Conservation (phyloP, 2,329 filamentous ascomycete genomes). For the Acarospora socialis region DNA sequence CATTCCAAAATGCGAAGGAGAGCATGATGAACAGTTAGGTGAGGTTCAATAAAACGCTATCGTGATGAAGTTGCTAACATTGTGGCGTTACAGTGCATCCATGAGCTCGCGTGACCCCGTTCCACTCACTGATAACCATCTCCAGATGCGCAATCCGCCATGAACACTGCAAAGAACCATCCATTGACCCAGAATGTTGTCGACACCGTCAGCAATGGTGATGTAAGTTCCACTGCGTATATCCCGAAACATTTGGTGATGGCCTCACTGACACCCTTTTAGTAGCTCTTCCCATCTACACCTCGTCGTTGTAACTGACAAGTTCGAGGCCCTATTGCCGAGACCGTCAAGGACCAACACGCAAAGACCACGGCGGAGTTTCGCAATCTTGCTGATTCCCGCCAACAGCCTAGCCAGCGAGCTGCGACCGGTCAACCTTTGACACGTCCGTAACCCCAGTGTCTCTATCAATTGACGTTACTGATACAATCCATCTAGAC, state of each 20-base stretch:
- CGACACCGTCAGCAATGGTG: conserved; percentile 24
- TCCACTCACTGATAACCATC: not conserved
- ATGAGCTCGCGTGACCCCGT: conserved; percentile 12
- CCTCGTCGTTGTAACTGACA: no score
- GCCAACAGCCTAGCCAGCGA: conserved; percentile 37
- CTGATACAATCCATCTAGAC: conserved; percentile 25
- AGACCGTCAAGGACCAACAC: conserved; percentile 42
- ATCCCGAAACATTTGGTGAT: no score
- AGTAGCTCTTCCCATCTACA: no score
- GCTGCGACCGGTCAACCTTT: conserved; percentile 47
- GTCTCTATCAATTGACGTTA: conserved; percentile 1
- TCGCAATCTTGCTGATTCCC: conserved; percentile 41
- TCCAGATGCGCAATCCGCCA: conserved; percentile 34
- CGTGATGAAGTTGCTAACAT: conserved; percentile 1
- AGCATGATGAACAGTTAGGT: conserved; percentile 12
- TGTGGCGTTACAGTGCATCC: conserved; percentile 2
- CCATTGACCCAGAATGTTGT: conserved; percentile 34
- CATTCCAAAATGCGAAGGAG: conserved; percentile 10
- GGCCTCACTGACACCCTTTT: no score
- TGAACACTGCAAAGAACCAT: conserved; percentile 35
- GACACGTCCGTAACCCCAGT: conserved; percentile 35
- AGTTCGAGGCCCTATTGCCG: conserved; percentile 42
- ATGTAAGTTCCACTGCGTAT: conserved; percentile 20
- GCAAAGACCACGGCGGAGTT: conserved; percentile 44
- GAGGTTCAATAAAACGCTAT: not conserved